Evolutionary conservation across 129 eudicot species (phyloP), one percentile per base, ranked within the genome.

Genomic region (Ambrosia trifida): DNA sequence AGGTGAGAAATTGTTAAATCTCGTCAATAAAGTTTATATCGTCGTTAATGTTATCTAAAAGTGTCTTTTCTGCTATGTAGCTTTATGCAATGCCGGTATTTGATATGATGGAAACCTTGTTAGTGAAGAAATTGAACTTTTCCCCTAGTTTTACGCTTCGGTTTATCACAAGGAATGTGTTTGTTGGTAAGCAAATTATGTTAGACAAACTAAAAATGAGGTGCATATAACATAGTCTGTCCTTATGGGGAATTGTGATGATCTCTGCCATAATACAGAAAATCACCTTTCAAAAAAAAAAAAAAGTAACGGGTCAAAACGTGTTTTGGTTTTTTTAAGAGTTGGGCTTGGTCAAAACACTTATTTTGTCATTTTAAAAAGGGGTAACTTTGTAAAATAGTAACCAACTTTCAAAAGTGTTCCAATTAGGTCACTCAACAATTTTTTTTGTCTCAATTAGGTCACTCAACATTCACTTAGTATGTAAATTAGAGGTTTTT

Each of bases 1-100:
- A 86, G 88, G 92, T 86, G 12, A 50, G 47, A 67, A 46, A 24
- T 33, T 5, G 5, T 66, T 17, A 35, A 32, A 57, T 51, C 35
- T 0, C 28, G 11, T 0, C 20, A 8, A 33, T 7, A 41, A 16
- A 66, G 51, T 11, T 52, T 35, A 64, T 41, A 2, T 1, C 4
- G 4, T 74, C 51, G 5, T 74, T 38, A 50, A 66, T 35, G 0
- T 71, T 31, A 35, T 46, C 68, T 61, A 7, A 52, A 30, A 30
- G 16, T n/a, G 58, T 24, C 30, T n/a, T 35, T 33, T 38, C 17
- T 63, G 2, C 46, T 1, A 2, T 74, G 79, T 41, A 89, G 94
- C 74, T 89, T 36, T 89, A 86, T 41, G 96, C 96, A 20, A 87
- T 89, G 94, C 96, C 96, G 1, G 94, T 89, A 36, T 89, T 89